These are phyloP conservation scores for Botrytis fabae DNA, from an alignment of 2,329 filamentous ascomycete genomes.

Conservation along the genomic window DNA sequence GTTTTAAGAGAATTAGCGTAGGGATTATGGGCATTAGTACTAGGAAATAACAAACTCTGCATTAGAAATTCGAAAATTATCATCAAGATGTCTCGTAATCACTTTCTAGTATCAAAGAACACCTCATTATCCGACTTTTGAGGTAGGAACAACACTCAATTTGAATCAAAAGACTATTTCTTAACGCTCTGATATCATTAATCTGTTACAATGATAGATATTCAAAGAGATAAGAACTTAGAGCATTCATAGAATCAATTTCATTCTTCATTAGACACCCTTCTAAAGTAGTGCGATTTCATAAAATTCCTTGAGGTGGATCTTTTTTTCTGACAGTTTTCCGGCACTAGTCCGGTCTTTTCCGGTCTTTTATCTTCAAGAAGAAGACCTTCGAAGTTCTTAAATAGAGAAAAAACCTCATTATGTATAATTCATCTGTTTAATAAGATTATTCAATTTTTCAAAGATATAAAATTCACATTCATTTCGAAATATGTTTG, in stretches of 20 bases:
- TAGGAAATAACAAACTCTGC: neutral
- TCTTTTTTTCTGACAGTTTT: neutral
- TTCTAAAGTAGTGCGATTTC: neutral
- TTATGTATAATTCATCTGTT: no score
- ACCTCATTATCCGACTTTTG: neutral
- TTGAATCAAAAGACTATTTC: neutral
- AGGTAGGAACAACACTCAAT: neutral
- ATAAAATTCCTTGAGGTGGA: neutral
- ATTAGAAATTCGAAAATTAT: neutral
- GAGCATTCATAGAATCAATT: no score
- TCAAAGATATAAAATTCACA: no score
- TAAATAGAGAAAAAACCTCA: no score
- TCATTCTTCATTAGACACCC: neutral
- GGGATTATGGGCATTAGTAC: neutral
- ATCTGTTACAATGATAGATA: neutral
- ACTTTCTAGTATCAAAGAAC: neutral
- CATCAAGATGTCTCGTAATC: no score
- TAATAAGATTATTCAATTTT: no score
- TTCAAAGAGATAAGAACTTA: no score
- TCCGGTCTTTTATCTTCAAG: no score
- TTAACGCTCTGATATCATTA: accelerated
- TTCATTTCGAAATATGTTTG: no score
- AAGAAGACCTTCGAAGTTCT: no score
- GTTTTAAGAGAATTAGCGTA: neutral
- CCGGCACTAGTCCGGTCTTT: neutral